Conservation (phyloP, 768 basidiomycete species). For the Neoboletus brunneissimus region DNA sequence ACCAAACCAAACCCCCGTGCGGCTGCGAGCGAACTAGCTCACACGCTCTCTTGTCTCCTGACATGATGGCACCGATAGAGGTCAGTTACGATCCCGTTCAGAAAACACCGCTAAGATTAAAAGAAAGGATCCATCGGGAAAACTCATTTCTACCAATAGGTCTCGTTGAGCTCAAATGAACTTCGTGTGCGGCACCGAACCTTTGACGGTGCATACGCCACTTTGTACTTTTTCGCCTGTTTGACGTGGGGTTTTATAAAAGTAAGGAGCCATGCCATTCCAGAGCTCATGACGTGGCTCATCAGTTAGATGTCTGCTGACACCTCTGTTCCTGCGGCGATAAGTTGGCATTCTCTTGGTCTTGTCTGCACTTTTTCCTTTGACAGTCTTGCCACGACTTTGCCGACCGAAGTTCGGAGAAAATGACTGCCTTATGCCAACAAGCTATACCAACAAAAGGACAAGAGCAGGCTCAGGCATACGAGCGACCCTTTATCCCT, state of each 20-base stretch:
- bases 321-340: background rate
- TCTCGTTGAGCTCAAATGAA: slow-evolving; percentile 61
- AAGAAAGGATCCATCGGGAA: slow-evolving; percentile 42
- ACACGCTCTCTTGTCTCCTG: slow-evolving; percentile 6
- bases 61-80: slow-evolving; percentile 21
- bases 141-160: slow-evolving; percentile 53
- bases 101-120: background rate
- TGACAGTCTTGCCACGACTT: slow-evolving; percentile 74
- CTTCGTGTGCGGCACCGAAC: slow-evolving; percentile 78
- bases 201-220: slow-evolving; percentile 80
- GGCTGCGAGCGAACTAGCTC: slow-evolving; percentile 18
- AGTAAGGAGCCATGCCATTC: slow-evolving; percentile 44
- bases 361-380: slow-evolving; percentile 57
- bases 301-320: background rate
- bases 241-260: slow-evolving; percentile 67
- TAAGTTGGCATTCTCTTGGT: slow-evolving; percentile 58
- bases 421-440: slow-evolving; percentile 23
- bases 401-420: slow-evolving; percentile 53
- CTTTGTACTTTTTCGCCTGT: slow-evolving; percentile 76
- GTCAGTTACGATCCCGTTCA: background rate
- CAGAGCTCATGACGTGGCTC: background rate
- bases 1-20: slow-evolving; percentile 3
- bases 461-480: slow-evolving; percentile 62
- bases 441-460: slow-evolving; percentile 50
- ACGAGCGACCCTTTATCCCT: slow-evolving; percentile 75